Percentiles rank a stretch among this genome's conserved stretches.
phyloP scores from a whole-genome alignment of 139 green algal species.

The Picochlorum costavermella region DNA sequence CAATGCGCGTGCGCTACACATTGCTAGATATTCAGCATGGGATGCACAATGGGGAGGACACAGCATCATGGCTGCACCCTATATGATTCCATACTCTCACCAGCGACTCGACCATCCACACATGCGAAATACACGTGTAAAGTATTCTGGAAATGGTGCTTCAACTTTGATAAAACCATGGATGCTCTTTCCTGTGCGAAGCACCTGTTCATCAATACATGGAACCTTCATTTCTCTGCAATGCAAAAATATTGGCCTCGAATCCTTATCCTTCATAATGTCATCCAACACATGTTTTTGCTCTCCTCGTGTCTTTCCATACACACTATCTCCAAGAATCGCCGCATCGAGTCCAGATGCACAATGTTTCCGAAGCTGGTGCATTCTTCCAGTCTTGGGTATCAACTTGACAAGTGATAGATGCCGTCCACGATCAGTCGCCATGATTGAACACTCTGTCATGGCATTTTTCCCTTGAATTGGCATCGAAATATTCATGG shows the following conservation, averaged over 20 bases:
- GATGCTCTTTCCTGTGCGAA: background rate
- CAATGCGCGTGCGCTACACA: conserved; percentile 9
- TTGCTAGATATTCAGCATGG: conserved; percentile 19
- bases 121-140: background rate
- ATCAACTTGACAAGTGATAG: conserved; percentile 31
- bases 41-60: conserved; percentile 33
- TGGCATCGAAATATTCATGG: background rate
- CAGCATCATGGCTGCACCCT: conserved; percentile 13
- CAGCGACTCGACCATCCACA: background rate
- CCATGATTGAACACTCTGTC: background rate
- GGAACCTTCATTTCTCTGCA: conserved; percentile 15
- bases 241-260: conserved; percentile 24
- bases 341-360: conserved; percentile 20
- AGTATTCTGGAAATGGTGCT: background rate
- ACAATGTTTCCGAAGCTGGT: conserved; percentile 44
- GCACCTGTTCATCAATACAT: too few species aligned
- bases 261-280: background rate
- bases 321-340: conserved; percentile 34
- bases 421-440: conserved; percentile 1
- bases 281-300: conserved; percentile 8
- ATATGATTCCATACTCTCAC: background rate
- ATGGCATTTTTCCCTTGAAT: background rate
- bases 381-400: conserved; percentile 35
- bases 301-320: conserved; percentile 11
- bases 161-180: background rate